Percentiles rank a stretch among this genome's conserved stretches.
Evolutionary conservation across 2,329 filamentous ascomycete species (phyloP).

Genomic region (Sporothrix brasiliensis): DNA sequence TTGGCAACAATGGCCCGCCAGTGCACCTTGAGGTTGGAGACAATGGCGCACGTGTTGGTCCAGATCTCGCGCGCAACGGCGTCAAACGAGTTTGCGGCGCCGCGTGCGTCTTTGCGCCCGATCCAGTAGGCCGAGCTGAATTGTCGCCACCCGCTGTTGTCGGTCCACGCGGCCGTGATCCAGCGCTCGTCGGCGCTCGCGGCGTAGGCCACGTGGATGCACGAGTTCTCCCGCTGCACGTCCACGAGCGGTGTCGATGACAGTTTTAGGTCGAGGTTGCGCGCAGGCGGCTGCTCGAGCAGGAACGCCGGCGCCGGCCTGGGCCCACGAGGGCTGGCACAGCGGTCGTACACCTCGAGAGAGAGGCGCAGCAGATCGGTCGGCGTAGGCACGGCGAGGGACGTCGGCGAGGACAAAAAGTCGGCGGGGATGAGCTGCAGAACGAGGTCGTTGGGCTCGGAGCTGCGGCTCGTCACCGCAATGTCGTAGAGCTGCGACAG

Average conservation of each 20-base stretch:
- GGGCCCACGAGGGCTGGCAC: constrained; percentile 59
- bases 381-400: constrained; percentile 64
- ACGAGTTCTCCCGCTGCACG: constrained; percentile 75
- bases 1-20: constrained; percentile 79
- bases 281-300: constrained; percentile 70
- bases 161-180: constrained; percentile 80
- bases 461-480: constrained; percentile 40
- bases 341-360: constrained; percentile 77
- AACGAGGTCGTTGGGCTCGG: constrained; percentile 66
- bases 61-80: constrained; percentile 76
- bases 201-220: constrained; percentile 79
- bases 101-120: constrained; percentile 57
- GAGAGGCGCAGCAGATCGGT: constrained; percentile 65
- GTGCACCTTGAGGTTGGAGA: constrained; percentile 68
- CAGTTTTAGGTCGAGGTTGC: constrained; percentile 75
- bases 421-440: constrained; percentile 74
- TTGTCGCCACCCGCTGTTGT: constrained; percentile 73
- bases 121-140: constrained; percentile 74
- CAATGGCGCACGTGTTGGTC: constrained; percentile 74
- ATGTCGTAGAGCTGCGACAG: constrained; percentile 67
- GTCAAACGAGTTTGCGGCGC: constrained; percentile 56
- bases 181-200: constrained; percentile 75
- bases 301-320: constrained; percentile 71
- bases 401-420: constrained; percentile 65
- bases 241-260: constrained; percentile 68